Evolutionary conservation across 352 stramenopile genomes (phyloP), one percentile per base, ranked within the genome.

Genomic region (Pythium aphanidermatum): DNA sequence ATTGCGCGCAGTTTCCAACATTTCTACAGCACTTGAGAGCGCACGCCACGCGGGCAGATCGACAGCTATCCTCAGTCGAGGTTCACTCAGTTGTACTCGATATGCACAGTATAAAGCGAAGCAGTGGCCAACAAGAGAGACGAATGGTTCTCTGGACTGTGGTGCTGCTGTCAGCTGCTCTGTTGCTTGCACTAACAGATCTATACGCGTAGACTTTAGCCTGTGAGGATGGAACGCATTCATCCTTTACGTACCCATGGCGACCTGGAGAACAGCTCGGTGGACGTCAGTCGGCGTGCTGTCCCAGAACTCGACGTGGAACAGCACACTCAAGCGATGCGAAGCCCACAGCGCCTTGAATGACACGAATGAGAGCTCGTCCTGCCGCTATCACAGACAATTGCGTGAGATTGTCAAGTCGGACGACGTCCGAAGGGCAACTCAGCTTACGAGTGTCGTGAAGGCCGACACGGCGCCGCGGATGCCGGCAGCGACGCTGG

Each of bases 291-390:
- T 68, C 4, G 76, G 68, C 12, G 67, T 75, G 36, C 76, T 88
- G 41, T 86, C 68, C 62, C 71, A 83, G 46, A 86, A 88, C 56
- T 88, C 76, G n/a, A 86, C 71, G 39, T 85, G 76, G 55, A 85
- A 83, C 43, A 70, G 45, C 2, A 69, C 58, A 46, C 74, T 85
- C 60, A 86, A 67, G 12, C 61, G 57, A 8, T 44, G 35, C 19
- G 63, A 46, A 2, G 9, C 25, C 76, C 76, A 88, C 19, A 79
- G 61, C 17, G 47, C 39, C 57, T 86, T 85, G 46, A 66, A 88
- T 7, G 44, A 45, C 0, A 48, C 23, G 33, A 84, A 83, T 4
- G 48, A 51, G 16, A 75, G 35, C 1, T 58, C 36, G 1, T 56
- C 50, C 60, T 76, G 35, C 9, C 12, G 25, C n/a, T 51, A 36